Evolutionary conservation across 371 early-diverging fungal genomes (phyloP), one percentile per base, ranked within the genome.

Genomic region (Mortierella sp.): DNA sequence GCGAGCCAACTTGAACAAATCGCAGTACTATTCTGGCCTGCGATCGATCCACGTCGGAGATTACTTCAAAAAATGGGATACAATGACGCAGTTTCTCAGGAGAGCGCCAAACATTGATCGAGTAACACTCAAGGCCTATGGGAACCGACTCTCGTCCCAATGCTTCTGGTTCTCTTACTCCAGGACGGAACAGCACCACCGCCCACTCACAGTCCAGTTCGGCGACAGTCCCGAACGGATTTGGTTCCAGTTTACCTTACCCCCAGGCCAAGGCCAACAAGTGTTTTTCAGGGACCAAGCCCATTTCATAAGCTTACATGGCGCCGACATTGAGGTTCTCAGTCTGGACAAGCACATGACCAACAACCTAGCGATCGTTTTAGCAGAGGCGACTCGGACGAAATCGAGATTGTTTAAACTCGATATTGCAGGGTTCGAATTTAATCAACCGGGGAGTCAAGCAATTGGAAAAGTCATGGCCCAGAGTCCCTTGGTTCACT

Each of bases 131-230:
- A 44, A 44, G 46, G 46, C 4, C 46, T 44, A 4, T 17, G 46
- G 46, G 1, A 44, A 44, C 46, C 9, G 4, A 23, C 46, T 44
- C 46, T 8, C 46, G 46, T 14, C 15, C 46, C n/a, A 44, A n/a
- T 44, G 46, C 46, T 44, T 44, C 46, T 44, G 46, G 46, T 44
- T 44, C 8, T 44, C 23, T n/a, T 17, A 44, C 23, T 44, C 46
- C n/a, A 9, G 46, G 23, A 3, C 46, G 46, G 46, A 44, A 23
- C 46, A 44, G 8, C 46, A 44, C 23, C 46, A 17, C 2, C 46
- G 46, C 46, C 46, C 46, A 8, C 46, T 44, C 46, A 44, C 46
- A n/a, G n/a, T 44, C n/a, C 46, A 44, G 46, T 44, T 44, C n/a
- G 46, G 46, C 2, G 46, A 44, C 46, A 6, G 6, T n/a, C 4